These are phyloP conservation scores for Xanthoceras sorbifolium DNA, from an alignment of 345 rosid genomes.

Conservation along the genomic window DNA sequence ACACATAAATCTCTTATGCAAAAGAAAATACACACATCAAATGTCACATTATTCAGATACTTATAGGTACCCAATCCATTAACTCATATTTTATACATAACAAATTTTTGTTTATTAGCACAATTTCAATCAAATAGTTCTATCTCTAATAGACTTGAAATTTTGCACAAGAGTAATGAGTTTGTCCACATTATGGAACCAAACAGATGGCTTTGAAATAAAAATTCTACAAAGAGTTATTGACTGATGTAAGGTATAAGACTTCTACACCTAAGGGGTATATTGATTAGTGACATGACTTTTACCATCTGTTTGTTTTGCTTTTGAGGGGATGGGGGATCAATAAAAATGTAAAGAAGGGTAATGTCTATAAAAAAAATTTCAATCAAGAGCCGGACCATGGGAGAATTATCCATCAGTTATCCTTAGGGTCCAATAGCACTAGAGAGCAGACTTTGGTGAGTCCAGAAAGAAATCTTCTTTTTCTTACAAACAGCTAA, in stretches of 20 bases:
- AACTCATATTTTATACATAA: background rate
- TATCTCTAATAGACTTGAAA: conserved; percentile 8
- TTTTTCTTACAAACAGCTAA: conserved; percentile 13
- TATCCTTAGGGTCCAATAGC: background rate
- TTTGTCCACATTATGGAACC: background rate
- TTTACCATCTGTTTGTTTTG: background rate
- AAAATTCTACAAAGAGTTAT: conserved; percentile 1
- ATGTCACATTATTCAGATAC: background rate
- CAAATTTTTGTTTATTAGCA: background rate
- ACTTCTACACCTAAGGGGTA: background rate
- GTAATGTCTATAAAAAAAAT: background rate
- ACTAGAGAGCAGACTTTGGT: background rate
- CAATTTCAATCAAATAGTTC: background rate
- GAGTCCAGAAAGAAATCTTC: conserved; percentile 12
- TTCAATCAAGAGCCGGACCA: background rate
- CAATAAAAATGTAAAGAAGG: background rate
- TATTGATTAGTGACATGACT: background rate
- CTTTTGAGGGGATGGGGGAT: background rate
- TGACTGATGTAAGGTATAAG: background rate
- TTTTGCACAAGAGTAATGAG: background rate
- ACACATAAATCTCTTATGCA: background rate
- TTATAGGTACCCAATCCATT: conserved; percentile 5
- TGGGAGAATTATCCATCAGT: background rate
- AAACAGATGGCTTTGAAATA: background rate
- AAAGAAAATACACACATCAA: background rate